phyloP scores from a whole-genome alignment of 306 rosid species.

The Delonix regia region DNA sequence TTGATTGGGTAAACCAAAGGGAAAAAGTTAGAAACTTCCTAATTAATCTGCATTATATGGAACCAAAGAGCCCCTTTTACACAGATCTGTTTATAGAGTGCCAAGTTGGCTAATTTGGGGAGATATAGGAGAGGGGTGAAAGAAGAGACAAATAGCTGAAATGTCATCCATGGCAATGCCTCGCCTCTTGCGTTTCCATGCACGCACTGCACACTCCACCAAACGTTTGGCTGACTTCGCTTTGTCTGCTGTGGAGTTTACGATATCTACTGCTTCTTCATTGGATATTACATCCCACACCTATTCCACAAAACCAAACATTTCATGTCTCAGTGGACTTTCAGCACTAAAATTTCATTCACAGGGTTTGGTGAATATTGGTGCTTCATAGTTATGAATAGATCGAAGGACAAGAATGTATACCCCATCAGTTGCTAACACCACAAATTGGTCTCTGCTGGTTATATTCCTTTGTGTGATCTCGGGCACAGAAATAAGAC shows the following conservation, averaged over 20 bases:
- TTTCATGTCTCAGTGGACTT: not conserved
- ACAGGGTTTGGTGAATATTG: not conserved
- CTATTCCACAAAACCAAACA: conserved; percentile 39
- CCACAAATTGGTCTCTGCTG: conserved; percentile 71
- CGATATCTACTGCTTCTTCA: conserved; percentile 90
- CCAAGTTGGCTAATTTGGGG: not conserved
- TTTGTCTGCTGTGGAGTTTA: conserved; percentile 58
- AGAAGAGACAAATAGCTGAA: conserved; percentile 92
- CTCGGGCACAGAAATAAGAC: conserved; percentile 90
- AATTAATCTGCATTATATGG: not conserved
- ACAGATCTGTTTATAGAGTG: conserved; percentile 36
- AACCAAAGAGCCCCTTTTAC: conserved; percentile 11
- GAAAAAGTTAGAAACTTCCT: not conserved
- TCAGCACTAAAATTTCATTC: too few relatives aligned
- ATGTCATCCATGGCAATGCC: conserved; percentile 89
- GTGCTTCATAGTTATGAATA: not conserved
- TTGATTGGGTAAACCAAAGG: too few relatives aligned
- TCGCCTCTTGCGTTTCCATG: conserved; percentile 90
- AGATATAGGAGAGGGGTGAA: conserved; percentile 51
- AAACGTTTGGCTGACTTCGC: conserved; percentile 65
- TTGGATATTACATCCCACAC: conserved; percentile 97
- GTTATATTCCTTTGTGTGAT: conserved; percentile 70
- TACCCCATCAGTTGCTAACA: conserved; percentile 97
- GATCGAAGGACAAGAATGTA: not conserved
- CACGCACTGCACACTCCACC: conserved; percentile 70